Percentiles rank a stretch among this genome's conserved stretches.
phyloP scores from a whole-genome alignment of 2,329 filamentous ascomycete species.

The Trichoderma guizhouense region DNA sequence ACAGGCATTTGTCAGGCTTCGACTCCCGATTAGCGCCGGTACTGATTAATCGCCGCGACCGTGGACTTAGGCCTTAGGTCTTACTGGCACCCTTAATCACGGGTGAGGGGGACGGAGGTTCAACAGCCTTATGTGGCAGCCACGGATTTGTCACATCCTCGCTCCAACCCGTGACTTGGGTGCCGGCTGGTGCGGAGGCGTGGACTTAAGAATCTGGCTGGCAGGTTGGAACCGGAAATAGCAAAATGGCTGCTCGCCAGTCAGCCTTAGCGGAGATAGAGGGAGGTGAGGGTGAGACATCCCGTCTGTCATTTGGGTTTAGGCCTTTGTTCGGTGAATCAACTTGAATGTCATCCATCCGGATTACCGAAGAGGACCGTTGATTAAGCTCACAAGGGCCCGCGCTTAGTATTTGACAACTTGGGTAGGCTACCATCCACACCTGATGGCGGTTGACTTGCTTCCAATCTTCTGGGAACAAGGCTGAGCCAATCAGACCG shows the following conservation, averaged over 20 bases:
- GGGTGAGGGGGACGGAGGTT: not conserved
- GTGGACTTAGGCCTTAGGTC: not conserved
- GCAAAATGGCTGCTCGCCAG: not conserved
- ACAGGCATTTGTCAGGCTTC: not conserved
- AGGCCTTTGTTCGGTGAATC: not conserved
- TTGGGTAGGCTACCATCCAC: not conserved
- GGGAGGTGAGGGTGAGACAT: not conserved
- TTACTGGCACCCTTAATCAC: not conserved
- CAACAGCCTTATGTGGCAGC: not conserved
- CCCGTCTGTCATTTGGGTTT: not conserved
- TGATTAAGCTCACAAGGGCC: constrained; percentile 4
- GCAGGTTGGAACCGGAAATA: constrained; percentile 4
- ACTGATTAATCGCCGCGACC: constrained; percentile 6
- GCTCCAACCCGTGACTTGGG: constrained; percentile 2
- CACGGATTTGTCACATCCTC: not conserved
- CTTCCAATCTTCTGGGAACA: not conserved
- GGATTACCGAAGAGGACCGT: not conserved
- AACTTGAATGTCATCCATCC: not conserved
- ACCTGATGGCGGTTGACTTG: not conserved
- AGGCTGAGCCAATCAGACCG: not conserved
- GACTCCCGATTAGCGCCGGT: constrained; percentile 7
- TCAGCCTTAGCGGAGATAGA: not conserved
- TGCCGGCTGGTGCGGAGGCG: constrained; percentile 3
- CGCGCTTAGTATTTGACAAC: not conserved
- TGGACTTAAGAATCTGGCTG: not conserved